Conservation (phyloP, 2,329 filamentous ascomycete species). For the Claviceps pazoutovae region DNA sequence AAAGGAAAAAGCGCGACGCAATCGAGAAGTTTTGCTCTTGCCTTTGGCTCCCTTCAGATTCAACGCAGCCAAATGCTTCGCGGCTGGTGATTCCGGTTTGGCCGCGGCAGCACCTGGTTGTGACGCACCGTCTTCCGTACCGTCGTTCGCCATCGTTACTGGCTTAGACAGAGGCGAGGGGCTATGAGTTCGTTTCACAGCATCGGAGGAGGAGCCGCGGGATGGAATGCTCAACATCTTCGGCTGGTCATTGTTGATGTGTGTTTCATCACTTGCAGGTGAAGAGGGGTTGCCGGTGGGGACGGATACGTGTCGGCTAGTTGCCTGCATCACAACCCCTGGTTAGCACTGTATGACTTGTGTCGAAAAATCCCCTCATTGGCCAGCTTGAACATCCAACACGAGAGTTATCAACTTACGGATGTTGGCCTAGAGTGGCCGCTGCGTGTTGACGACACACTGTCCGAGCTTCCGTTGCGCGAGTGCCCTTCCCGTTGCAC, state of each 20-base stretch:
- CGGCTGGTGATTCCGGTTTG: slow-evolving; percentile 52
- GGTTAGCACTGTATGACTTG: slow-evolving; percentile 31
- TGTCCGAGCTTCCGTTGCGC: slow-evolving; percentile 50
- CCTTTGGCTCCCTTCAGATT: slow-evolving; percentile 65
- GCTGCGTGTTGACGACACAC: slow-evolving; percentile 43
- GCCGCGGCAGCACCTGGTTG: slow-evolving; percentile 19
- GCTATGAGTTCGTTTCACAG: slow-evolving; percentile 48
- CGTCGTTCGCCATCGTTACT: slow-evolving; percentile 45
- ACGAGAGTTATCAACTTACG: slow-evolving; percentile 35
- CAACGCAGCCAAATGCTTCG: slow-evolving; percentile 74
- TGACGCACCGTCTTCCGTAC: slow-evolving; percentile 28
- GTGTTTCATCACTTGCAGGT: slow-evolving; percentile 31
- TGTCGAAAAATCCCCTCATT: slow-evolving; percentile 27
- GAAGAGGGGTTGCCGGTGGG: slow-evolving; percentile 40
- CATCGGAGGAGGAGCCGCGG: slow-evolving; percentile 51
- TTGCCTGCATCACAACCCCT: slow-evolving; percentile 34
- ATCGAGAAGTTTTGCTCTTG: slow-evolving; percentile 72
- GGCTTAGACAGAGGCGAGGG: slow-evolving; percentile 66
- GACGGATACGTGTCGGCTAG: slow-evolving; percentile 43
- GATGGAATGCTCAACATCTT: slow-evolving; percentile 45
- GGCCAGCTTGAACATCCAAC: slow-evolving; percentile 12
- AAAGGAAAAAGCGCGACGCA: slow-evolving; percentile 90
- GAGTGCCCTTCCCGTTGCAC: slow-evolving; percentile 19
- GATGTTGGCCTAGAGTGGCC: slow-evolving; percentile 48
- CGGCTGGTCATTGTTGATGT: slow-evolving; percentile 36